Percentiles rank a stretch among this genome's conserved stretches.
phyloP scores from a whole-genome alignment of 495 filamentous ascomycete genomes.

The Xylaria castorea region DNA sequence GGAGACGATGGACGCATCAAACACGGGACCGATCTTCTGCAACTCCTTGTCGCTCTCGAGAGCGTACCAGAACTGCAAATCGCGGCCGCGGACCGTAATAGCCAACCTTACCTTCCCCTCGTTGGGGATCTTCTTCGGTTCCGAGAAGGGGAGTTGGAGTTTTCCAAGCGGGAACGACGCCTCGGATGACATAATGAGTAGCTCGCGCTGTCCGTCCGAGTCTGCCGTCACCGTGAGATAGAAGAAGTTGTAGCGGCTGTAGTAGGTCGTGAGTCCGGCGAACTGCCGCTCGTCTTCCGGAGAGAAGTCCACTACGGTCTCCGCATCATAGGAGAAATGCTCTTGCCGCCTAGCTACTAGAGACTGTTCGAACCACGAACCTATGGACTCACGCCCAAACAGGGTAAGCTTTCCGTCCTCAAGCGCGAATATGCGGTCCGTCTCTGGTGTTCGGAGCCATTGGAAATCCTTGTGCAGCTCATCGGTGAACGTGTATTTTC shows the following conservation, averaged over 20 bases:
- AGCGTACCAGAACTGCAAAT: slow-evolving; percentile 60
- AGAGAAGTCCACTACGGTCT: slow-evolving; percentile 59
- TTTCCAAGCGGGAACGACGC: slow-evolving; percentile 56
- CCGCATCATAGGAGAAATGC: slow-evolving; percentile 64
- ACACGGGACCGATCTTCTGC: slow-evolving; percentile 58
- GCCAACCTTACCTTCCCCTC: slow-evolving; percentile 58
- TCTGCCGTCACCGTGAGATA: slow-evolving; percentile 63
- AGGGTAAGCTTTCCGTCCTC: slow-evolving; percentile 49
- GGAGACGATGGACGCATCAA: slow-evolving; percentile 59
- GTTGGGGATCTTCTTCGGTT: slow-evolving; percentile 53
- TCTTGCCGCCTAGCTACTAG: slow-evolving; percentile 60
- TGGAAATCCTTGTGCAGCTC: slow-evolving; percentile 60
- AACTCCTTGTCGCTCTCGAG: slow-evolving; percentile 50
- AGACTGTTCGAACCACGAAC: slow-evolving; percentile 64
- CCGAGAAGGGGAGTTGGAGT: slow-evolving; percentile 44
- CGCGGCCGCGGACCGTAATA: slow-evolving; percentile 52
- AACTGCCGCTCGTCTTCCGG: slow-evolving; percentile 62
- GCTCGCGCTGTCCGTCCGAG: slow-evolving; percentile 58
- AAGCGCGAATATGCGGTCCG: slow-evolving; percentile 58
- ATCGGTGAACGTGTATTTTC: slow-evolving; percentile 55
- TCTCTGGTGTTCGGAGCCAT: slow-evolving; percentile 62
- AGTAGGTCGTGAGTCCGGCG: slow-evolving; percentile 63
- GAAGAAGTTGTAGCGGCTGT: slow-evolving; percentile 66
- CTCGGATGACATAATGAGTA: slow-evolving; percentile 59
- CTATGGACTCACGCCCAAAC: slow-evolving; percentile 57